These are phyloP conservation scores for Trichodelitschia bisporula DNA, from an alignment of 495 filamentous ascomycete genomes.

Conservation along the genomic window DNA sequence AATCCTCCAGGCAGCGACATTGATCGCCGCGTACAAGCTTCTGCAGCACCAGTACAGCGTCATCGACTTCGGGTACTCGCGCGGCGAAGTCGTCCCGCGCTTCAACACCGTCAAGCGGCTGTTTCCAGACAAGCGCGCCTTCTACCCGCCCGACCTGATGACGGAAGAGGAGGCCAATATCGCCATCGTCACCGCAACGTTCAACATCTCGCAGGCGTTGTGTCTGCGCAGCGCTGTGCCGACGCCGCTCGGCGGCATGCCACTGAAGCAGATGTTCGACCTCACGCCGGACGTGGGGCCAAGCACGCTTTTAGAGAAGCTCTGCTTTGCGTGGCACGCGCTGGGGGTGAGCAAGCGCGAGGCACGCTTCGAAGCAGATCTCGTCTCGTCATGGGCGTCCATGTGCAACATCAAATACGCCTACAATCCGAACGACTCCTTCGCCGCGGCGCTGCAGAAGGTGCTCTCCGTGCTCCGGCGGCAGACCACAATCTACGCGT, in stretches of 20 bases:
- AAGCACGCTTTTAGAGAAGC: background rate
- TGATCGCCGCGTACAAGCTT: background rate
- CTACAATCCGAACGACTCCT: background rate
- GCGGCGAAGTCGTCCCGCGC: background rate
- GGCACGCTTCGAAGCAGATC: slow-evolving; percentile 2
- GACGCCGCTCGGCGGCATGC: no score
- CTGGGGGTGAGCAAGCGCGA: background rate
- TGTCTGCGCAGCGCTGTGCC: background rate
- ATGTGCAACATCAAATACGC: slow-evolving; percentile 2
- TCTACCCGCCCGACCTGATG: background rate
- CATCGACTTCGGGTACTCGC: background rate
- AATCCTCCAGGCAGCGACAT: background rate
- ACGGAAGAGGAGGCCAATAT: background rate
- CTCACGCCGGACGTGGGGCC: background rate
- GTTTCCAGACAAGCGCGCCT: slow-evolving; percentile 1
- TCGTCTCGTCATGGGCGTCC: slow-evolving; percentile 1
- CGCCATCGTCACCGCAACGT: background rate
- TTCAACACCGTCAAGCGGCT: background rate
- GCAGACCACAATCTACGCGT: background rate
- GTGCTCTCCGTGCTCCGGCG: background rate
- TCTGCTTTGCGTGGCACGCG: background rate
- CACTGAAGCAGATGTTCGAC: no score
- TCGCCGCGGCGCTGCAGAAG: background rate
- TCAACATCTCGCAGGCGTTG: background rate
- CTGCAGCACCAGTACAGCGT: background rate